Evolutionary conservation across 2,329 filamentous ascomycete genomes (phyloP), one percentile per base, ranked within the genome.

Genomic region (Aspergillus novoparasiticus): DNA sequence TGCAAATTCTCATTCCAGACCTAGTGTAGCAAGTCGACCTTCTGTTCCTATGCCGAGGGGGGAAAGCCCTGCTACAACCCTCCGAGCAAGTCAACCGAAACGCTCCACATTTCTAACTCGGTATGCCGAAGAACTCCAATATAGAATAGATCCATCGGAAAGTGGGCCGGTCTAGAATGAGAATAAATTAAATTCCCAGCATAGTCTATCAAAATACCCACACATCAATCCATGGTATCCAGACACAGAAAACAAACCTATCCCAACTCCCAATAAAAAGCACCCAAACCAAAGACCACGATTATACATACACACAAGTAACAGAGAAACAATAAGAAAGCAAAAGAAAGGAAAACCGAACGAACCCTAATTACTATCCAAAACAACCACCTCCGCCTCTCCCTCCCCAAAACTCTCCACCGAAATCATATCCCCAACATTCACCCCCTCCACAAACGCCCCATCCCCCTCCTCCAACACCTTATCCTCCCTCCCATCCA

Each of bases 381-480:
- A 73, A 43, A 91, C 81, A 57, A 91, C 77, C n/a, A 91, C 86
- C 78, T 92, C 89, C 0, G 89, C 89, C 68, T 91, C 89, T 0
- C 74, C 88, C 61, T 88, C 86, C 2, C 89, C 90, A 41, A 91
- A 82, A 71, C 86, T 91, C 78, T 92, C 88, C 39, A 92, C 83
- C 2, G 77, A 78, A 43, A 92, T 77, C 69, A 84, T 85, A 74
- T 92, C 89, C 0, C 89, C 89, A 11, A 84, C 85, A 69, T 85
- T 86, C 12, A 92, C 84, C 16, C 78, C 78, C 8, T 89, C 87
- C 8, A 96, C 80, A 77, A 92, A 95, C 1, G 90, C 91, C 19
- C 92, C 92, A 78, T 96, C 93, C 0, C 93, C 93, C 78, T 96
- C 93, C 1, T 80, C 81, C 21, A 96, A 75, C 19, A 90, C 80